Percentiles rank a stretch among this genome's conserved stretches.
Evolutionary conservation across 106 monocot species (phyloP).

Genomic region (Dendrobium nobile): DNA sequence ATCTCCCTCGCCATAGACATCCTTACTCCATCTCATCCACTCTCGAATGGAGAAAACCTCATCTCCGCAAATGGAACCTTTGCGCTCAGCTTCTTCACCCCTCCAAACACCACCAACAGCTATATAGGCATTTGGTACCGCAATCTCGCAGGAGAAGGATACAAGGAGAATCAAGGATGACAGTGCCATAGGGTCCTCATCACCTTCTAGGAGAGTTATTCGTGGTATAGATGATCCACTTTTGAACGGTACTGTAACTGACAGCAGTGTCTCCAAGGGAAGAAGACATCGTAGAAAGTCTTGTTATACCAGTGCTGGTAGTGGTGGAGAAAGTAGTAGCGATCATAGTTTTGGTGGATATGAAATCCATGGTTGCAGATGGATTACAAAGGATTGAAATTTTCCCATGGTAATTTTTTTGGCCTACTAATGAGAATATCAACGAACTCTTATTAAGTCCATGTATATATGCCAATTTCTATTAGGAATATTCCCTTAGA

Average conservation of each 20-base stretch:
- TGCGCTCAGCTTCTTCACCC: no score
- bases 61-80: no score
- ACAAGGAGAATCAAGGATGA: slow-evolving; percentile 79
- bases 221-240: slow-evolving; percentile 89
- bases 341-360: slow-evolving; percentile 52
- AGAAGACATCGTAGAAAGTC: slow-evolving; percentile 38
- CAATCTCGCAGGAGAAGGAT: slow-evolving; percentile 31
- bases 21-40: no score
- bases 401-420: background rate
- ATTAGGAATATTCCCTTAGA: background rate
- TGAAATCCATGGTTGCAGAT: slow-evolving; percentile 58
- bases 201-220: slow-evolving; percentile 40
- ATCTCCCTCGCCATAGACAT: no score
- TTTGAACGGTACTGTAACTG: slow-evolving; percentile 51
- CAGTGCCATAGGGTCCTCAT: slow-evolving; percentile 49
- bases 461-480: background rate
- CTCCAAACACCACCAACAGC: no score
- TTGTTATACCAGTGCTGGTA: slow-evolving; percentile 65
- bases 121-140: no score
- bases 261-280: slow-evolving; percentile 28
- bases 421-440: no score
- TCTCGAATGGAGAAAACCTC: no score
- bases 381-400: slow-evolving; percentile 61
- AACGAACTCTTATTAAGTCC: background rate
- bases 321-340: slow-evolving; percentile 78